phyloP scores from a whole-genome alignment of 2,329 filamentous ascomycete species.

The Nakataea oryzae region DNA sequence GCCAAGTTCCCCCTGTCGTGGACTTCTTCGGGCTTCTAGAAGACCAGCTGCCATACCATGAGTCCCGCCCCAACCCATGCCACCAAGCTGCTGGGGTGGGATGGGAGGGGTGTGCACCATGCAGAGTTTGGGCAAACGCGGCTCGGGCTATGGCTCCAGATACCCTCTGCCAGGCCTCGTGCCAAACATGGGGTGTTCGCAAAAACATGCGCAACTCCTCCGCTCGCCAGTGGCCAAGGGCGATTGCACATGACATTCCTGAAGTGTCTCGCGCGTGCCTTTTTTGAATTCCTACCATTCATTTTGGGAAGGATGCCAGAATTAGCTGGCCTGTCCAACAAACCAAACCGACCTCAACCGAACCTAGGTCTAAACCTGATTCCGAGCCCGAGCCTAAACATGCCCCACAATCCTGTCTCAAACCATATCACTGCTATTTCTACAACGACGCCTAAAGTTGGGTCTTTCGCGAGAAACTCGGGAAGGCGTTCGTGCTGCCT shows the following conservation, averaged over 20 bases:
- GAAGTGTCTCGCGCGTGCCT: background rate
- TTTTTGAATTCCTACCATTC: background rate
- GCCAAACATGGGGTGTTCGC: background rate
- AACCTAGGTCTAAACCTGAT: background rate
- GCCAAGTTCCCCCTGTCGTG: background rate
- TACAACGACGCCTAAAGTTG: background rate
- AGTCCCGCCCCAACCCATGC: background rate
- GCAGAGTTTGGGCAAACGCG: background rate
- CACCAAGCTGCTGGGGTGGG: background rate
- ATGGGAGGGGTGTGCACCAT: background rate
- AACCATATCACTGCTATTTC: background rate
- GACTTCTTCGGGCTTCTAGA: conserved; percentile 5
- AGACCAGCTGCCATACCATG: background rate
- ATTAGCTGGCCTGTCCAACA: background rate
- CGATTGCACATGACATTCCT: background rate
- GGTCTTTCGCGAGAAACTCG: background rate
- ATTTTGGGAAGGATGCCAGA: background rate
- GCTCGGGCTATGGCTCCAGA: background rate
- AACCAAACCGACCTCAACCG: background rate
- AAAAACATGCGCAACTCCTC: background rate
- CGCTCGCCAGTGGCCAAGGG: background rate
- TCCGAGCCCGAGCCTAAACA: background rate
- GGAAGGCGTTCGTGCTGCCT: background rate
- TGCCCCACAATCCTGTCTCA: background rate
- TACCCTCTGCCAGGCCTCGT: background rate